Percentiles rank a stretch among this genome's conserved stretches.
phyloP scores from a whole-genome alignment of 176 grass and related monocot species.

The Thalia dealbata region DNA sequence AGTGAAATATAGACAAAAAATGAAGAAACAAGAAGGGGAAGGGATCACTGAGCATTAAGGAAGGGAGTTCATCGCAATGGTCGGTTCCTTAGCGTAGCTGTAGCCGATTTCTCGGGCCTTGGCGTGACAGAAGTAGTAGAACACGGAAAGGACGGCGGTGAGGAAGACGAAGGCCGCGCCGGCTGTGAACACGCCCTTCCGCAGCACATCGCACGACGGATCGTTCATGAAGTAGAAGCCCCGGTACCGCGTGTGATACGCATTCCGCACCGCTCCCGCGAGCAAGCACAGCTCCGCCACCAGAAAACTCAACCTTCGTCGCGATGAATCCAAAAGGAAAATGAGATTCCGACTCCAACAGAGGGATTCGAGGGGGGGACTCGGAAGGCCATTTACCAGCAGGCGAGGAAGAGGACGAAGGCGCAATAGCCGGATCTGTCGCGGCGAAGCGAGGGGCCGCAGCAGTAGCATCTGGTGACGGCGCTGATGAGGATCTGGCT shows the following conservation, averaged over 20 bases:
- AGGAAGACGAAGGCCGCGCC: conserved; percentile 85
- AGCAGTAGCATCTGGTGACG: conserved; percentile 81
- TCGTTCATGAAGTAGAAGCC: conserved; percentile 23
- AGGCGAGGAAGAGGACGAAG: conserved; percentile 58
- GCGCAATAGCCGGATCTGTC: conserved; percentile 66
- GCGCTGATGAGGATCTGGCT: conserved; percentile 52
- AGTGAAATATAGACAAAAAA: no score
- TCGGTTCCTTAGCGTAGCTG: not conserved
- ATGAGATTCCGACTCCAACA: not conserved
- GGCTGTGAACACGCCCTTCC: conserved; percentile 76
- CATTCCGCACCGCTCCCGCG: conserved; percentile 70
- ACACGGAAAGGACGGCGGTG: conserved; percentile 67
- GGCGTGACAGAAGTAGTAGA: conserved; percentile 66
- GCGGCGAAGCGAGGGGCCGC: conserved; percentile 62
- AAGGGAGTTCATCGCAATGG: not conserved
- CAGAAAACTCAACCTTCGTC: conserved; percentile 62
- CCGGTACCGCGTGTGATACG: conserved; percentile 84
- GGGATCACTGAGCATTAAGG: no score
- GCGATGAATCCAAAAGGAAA: not conserved
- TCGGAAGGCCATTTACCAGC: conserved; percentile 35
- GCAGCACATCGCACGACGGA: conserved; percentile 63
- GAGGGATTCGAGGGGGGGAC: not conserved
- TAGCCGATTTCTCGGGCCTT: conserved; percentile 37
- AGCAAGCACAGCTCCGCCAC: conserved; percentile 63
- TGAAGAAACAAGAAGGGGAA: no score